Evolutionary conservation across 768 basidiomycete species (phyloP).

Genomic region (Termitomyces sp.): DNA sequence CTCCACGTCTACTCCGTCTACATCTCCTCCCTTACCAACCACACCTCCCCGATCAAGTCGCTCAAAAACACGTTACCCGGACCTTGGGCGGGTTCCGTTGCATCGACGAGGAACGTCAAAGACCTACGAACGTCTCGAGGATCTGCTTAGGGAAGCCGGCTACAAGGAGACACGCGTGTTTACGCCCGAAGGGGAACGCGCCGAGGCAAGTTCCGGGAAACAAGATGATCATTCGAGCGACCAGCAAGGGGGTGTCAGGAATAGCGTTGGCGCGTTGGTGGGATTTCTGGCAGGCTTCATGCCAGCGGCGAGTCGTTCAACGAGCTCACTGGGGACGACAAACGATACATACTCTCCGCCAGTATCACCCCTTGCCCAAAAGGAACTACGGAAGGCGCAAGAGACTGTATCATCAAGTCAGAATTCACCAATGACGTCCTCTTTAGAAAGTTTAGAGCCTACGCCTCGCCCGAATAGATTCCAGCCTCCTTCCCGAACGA

Average conservation of each 20-base stretch:
- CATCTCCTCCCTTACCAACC: slow-evolving; percentile 35
- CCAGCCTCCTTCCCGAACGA: slow-evolving; percentile 7
- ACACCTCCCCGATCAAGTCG: slow-evolving; percentile 44
- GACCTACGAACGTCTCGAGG: slow-evolving; percentile 81
- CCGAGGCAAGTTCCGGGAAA: slow-evolving; percentile 28
- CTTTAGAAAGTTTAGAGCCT: slow-evolving; percentile 30
- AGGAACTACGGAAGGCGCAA: slow-evolving; percentile 12
- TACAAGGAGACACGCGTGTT: slow-evolving; percentile 92
- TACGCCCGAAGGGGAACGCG: slow-evolving; percentile 72
- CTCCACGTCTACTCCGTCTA: slow-evolving; percentile 33
- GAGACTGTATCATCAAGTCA: slow-evolving; percentile 15
- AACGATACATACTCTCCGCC: slow-evolving; percentile 26
- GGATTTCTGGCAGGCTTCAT: slow-evolving; percentile 66
- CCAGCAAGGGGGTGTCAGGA: slow-evolving; percentile 28
- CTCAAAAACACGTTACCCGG: slow-evolving; percentile 47
- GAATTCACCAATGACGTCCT: slow-evolving; percentile 27
- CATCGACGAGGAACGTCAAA: slow-evolving; percentile 77
- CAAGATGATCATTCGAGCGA: slow-evolving; percentile 20
- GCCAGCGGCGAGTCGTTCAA: slow-evolving; percentile 25
- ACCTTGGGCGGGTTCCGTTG: slow-evolving; percentile 66
- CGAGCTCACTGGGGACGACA: slow-evolving; percentile 13
- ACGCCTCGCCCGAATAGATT: slow-evolving; percentile 19
- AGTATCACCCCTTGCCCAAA: slow-evolving; percentile 26
- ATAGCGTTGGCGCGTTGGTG: slow-evolving; percentile 59
- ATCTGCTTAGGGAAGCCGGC: slow-evolving; percentile 81